A percentile compares a stretch with the other conserved stretches of the same genome.
Evolutionary conservation across 163 green algal genomes (phyloP).

Genomic region (Coccomyxa subellipsoidea): DNA sequence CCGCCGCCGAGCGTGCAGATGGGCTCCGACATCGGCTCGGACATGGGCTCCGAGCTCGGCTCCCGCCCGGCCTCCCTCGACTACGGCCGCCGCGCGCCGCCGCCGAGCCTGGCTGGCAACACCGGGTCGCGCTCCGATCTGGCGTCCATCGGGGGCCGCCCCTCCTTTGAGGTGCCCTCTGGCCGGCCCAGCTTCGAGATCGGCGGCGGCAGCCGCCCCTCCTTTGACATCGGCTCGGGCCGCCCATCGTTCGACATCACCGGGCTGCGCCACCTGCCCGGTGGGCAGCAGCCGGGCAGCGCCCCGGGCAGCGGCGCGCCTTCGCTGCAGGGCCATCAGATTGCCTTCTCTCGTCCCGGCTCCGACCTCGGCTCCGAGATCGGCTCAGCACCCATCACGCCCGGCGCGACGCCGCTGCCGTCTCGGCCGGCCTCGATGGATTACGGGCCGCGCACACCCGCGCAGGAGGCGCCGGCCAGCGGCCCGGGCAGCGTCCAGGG

Average conservation of each 20-base stretch:
- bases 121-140: not conserved
- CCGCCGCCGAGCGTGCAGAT: not conserved
- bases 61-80: conserved; percentile 2
- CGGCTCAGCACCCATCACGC: not conserved
- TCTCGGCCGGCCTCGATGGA: not conserved
- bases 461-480: not conserved
- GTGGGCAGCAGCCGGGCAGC: not conserved
- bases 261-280: not conserved
- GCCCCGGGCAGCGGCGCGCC: not conserved
- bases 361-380: not conserved
- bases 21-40: conserved; percentile 3
- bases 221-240: not conserved
- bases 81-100: conserved; percentile 4
- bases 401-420: not conserved
- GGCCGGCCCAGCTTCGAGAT: not conserved
- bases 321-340: not conserved
- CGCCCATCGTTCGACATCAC: not conserved
- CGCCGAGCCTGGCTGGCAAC: not conserved
- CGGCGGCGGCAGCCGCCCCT: not conserved
- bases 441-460: not conserved
- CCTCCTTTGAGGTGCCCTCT: conserved; percentile 1
- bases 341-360: not conserved
- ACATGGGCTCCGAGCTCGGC: conserved; percentile 7
- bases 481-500: not conserved
- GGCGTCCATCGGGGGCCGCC: not conserved